Base-by-base conservation (phyloP, 306 rosid genomes). In the Herpetospermum pedunculosum region DNA sequence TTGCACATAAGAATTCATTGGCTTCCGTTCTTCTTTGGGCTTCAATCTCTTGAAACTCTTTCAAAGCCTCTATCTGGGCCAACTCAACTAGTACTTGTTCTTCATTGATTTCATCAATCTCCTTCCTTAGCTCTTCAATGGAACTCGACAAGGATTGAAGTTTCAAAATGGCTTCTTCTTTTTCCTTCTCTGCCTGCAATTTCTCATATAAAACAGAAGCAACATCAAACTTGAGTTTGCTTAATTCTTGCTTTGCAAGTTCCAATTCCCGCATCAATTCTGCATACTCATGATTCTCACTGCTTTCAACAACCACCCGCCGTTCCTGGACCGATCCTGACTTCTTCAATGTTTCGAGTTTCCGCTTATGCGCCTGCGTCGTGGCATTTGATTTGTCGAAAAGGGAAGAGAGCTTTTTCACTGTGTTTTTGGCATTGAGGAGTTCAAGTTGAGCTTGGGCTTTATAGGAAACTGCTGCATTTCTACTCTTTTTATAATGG, bases 41-140 rank as follows among this genome's bases (percentile, higher is more conserved):
- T 76, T 83, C 85, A 54, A 85, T 67, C 35, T 88, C 97, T 73
- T 43, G 82, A 57, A 78, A 55, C 58, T 91, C 99, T 83, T 78
- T 88, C 82, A 84, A 81, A 49, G 99, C 99, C 86, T 94, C 97
- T 53, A 94, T 88, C 87, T 76, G 79, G 12, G 97, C 96, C 76
- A 91, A 75, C 79, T 88, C 99, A 67, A 87, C 92, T 71, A 94
- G 83, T 55, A 91, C 89, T 75, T 88, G 96, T 57, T 94, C 97
- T 64, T 94, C 96, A 69, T 82, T 83, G 58, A 77, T 87, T 55
- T 87, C 90, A 74, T 87, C 94, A 74, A 89, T 84, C 86, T 91
- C 92, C 77, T 81, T 82, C 74, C 60, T 82, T 57, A 88, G 84
- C 26, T 43, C 82, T 79, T 87, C 92, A 53, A 72, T 80, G 14